A percentile compares a stretch with the other conserved stretches of the same genome.
Evolutionary conservation across 1,284 basidiomycete genomes (phyloP).

Genomic region (Rhodotorula sp.): DNA sequence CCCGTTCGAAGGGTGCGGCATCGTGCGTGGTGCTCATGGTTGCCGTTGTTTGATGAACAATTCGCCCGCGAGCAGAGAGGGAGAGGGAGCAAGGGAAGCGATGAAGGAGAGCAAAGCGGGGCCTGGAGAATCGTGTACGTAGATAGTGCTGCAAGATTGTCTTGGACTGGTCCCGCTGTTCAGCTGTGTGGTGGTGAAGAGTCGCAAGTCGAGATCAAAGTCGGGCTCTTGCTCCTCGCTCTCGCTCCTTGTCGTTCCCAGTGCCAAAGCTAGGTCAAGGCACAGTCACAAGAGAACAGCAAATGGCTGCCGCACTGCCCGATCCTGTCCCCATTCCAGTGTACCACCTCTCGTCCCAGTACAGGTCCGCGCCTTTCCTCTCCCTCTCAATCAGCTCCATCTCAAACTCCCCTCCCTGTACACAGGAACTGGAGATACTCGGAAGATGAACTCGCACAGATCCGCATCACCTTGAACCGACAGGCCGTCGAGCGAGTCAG

Average conservation of each 20-base stretch:
- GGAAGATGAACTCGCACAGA: constrained; percentile 58
- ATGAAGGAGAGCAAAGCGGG: neutral
- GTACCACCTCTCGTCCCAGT: constrained; percentile 83
- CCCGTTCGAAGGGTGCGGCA: constrained; percentile 27
- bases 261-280: too few species aligned
- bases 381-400: too few species aligned
- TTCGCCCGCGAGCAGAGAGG: neutral
- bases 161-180: too few species aligned
- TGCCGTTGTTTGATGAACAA: neutral
- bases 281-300: too few species aligned
- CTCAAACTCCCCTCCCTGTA: neutral
- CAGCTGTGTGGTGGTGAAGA: too few species aligned
- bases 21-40: constrained; percentile 5
- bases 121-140: too few species aligned
- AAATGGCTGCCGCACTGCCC: neutral
- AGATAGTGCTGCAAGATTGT: too few species aligned
- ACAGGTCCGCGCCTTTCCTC: constrained; percentile 51
- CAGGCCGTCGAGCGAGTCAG: constrained; percentile 70
- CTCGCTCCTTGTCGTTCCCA: too few species aligned
- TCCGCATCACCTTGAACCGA: constrained; percentile 63
- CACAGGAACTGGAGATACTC: constrained; percentile 76
- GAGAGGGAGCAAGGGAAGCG: neutral
- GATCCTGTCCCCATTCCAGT: constrained; percentile 48
- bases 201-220: too few species aligned
- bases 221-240: too few species aligned